Percentiles rank a stretch among this genome's conserved stretches.
These are phyloP conservation scores for Pseudocercospora vitis DNA, from an alignment of 2,329 filamentous ascomycete genomes.

Conservation along the genomic window DNA sequence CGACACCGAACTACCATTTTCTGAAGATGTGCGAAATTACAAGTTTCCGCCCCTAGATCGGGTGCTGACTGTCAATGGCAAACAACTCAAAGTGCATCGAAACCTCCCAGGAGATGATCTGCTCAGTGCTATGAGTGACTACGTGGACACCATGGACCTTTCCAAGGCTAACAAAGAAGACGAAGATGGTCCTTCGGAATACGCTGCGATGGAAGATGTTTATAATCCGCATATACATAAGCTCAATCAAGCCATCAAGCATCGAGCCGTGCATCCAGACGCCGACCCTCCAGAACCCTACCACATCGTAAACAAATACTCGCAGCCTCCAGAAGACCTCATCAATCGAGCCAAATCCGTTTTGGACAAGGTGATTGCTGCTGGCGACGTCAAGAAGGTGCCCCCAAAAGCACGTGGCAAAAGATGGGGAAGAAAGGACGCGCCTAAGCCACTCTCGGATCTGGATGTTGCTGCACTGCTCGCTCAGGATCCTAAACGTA, in stretches of 20 bases:
- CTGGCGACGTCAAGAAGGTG: constrained; percentile 76
- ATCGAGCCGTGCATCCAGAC: constrained; percentile 73
- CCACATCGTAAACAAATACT: constrained; percentile 68
- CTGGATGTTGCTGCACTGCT: constrained; percentile 83
- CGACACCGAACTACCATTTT: constrained; percentile 87
- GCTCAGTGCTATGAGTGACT: constrained; percentile 79
- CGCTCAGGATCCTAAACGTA: constrained; percentile 50
- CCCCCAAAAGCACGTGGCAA: constrained; percentile 53
- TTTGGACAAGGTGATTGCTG: constrained; percentile 64
- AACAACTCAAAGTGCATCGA: constrained; percentile 75
- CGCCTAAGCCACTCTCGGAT: constrained; percentile 81
- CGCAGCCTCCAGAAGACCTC: constrained; percentile 68
- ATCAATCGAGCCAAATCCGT: constrained; percentile 57
- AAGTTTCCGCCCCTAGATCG: constrained; percentile 87
- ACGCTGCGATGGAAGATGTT: constrained; percentile 74
- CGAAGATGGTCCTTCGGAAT: constrained; percentile 66
- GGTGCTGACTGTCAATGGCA: constrained; percentile 83
- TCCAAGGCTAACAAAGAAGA: constrained; percentile 70
- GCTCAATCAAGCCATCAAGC: constrained; percentile 79
- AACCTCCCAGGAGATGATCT: constrained; percentile 76
- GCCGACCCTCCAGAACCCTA: constrained; percentile 62
- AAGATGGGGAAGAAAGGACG: constrained; percentile 57
- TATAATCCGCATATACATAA: constrained; percentile 87
- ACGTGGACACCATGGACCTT: constrained; percentile 91
- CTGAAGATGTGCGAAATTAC: constrained; percentile 88